Evolutionary conservation across 2,329 filamentous ascomycete genomes (phyloP).

Genomic region (Leptoxyphium fumago): DNA sequence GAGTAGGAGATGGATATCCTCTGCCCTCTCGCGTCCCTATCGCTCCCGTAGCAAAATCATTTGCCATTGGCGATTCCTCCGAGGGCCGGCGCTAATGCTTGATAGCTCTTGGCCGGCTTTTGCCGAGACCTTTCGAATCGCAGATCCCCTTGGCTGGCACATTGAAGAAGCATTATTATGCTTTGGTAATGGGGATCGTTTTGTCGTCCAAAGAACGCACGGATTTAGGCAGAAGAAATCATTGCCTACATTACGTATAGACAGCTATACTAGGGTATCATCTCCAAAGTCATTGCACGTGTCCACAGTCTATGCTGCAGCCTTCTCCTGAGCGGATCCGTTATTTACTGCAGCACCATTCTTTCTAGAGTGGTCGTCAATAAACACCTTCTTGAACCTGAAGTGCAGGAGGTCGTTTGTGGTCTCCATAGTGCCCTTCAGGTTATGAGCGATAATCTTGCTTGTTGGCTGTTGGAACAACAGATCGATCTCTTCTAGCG

Average conservation of each 20-base stretch:
- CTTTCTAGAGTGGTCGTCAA: conserved; percentile 3
- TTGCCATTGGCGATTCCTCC: background rate
- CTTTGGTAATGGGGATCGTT: background rate
- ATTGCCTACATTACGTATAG: background rate
- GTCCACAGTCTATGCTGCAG: background rate
- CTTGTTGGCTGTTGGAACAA: conserved; percentile 50
- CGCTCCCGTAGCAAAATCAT: background rate
- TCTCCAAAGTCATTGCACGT: background rate
- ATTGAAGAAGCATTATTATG: background rate
- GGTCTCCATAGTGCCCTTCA: conserved; percentile 30
- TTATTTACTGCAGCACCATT: background rate
- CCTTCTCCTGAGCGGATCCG: background rate
- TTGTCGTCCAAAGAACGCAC: too few relatives aligned
- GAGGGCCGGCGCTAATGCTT: background rate
- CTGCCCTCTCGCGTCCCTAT: too few relatives aligned
- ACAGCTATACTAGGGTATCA: background rate
- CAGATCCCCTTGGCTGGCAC: background rate
- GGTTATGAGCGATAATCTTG: conserved; percentile 47
- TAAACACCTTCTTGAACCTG: conserved; percentile 35
- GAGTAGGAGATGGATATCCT: too few relatives aligned
- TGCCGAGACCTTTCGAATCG: background rate
- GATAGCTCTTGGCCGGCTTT: background rate
- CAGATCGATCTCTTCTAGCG: conserved; percentile 56
- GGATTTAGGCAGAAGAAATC: too few relatives aligned
- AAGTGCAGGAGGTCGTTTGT: conserved; percentile 30